Conservation (phyloP, 352 stramenopile genomes). For the Phytophthora fragariaefolia region DNA sequence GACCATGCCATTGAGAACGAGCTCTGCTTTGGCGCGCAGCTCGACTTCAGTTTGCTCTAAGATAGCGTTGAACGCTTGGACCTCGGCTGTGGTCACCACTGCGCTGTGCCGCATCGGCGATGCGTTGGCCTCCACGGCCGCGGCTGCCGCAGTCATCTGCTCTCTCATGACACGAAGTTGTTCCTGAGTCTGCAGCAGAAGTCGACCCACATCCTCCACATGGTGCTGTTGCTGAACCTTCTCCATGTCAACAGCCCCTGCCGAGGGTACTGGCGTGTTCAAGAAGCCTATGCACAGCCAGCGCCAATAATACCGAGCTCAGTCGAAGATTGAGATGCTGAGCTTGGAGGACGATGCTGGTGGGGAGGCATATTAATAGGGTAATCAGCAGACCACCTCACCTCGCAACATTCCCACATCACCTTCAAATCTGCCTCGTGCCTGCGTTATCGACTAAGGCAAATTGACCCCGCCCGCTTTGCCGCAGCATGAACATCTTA, state of each 20-base stretch:
- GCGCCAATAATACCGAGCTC: conserved; percentile 27
- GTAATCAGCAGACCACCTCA: conserved; percentile 1
- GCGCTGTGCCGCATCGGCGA: conserved; percentile 41
- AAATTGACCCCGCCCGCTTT: neutral
- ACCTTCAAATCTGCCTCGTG: conserved; percentile 13
- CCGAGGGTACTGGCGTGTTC: conserved; percentile 2
- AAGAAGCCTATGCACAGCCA: neutral
- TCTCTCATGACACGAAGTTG: conserved; percentile 78
- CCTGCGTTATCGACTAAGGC: too few species aligned
- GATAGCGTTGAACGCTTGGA: conserved; percentile 70
- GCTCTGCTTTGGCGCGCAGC: conserved; percentile 79
- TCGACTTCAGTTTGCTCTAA: conserved; percentile 73
- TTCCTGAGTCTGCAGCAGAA: conserved; percentile 84
- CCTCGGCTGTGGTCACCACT: conserved; percentile 38
- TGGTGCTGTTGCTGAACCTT: conserved; percentile 81
- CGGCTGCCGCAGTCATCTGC: conserved; percentile 58
- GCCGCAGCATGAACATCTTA: conserved; percentile 63
- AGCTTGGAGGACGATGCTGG: neutral
- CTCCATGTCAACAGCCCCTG: conserved; percentile 56
- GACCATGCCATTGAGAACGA: conserved; percentile 77
- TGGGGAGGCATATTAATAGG: conserved; percentile 46
- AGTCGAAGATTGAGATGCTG: conserved; percentile 21
- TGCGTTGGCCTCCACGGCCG: conserved; percentile 38
- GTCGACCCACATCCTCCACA: conserved; percentile 81
- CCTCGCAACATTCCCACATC: neutral